A percentile compares a stretch with the other conserved stretches of the same genome.
Evolutionary conservation across 2,329 filamentous ascomycete species (phyloP).

Genomic region (Biscogniauxia sp.): DNA sequence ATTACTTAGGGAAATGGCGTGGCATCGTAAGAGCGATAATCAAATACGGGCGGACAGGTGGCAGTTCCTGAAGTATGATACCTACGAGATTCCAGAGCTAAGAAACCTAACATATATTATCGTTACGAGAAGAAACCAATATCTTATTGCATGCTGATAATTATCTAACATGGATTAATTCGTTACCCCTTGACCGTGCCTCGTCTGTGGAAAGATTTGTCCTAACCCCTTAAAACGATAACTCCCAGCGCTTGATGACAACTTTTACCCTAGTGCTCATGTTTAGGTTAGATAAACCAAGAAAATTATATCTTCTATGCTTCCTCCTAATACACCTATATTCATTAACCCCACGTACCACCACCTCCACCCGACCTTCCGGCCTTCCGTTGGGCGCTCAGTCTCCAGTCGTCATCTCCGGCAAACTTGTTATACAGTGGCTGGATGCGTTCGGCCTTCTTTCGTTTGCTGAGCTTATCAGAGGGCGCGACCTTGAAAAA

Average conservation of each 20-base stretch:
- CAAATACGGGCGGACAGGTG: no score
- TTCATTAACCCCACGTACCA: conserved; percentile 80
- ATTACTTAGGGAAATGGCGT: no score
- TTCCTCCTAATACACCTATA: not conserved
- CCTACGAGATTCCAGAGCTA: no score
- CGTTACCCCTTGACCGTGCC: not conserved
- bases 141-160: not conserved
- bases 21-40: no score
- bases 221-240: not conserved
- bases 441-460: conserved; percentile 92
- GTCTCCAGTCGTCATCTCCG: conserved; percentile 90
- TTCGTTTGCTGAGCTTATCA: conserved; percentile 82
- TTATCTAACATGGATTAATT: not conserved
- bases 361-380: conserved; percentile 81
- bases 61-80: no score
- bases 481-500: conserved; percentile 97
- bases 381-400: conserved; percentile 82
- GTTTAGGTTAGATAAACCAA: not conserved
- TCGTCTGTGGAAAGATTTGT: not conserved
- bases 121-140: no score
- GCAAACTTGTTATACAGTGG: conserved; percentile 92
- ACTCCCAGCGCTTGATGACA: not conserved
- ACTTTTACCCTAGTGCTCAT: not conserved
- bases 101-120: no score
- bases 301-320: not conserved